Conservation (phyloP, 208 protist species). For the Acanthamoeba culbertsoni region DNA sequence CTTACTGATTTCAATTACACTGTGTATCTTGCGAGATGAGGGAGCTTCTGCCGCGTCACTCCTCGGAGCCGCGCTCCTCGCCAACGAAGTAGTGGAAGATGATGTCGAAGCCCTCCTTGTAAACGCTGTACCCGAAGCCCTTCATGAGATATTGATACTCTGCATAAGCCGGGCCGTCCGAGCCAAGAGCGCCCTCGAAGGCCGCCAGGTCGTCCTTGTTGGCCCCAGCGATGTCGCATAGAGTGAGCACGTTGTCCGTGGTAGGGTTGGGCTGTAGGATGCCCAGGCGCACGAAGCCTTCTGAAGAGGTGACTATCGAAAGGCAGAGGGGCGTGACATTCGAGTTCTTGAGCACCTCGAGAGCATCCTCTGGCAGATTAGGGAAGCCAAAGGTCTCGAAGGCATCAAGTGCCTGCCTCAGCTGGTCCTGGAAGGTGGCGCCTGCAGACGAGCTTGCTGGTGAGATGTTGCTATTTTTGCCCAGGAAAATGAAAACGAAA, state of each 20-base stretch:
- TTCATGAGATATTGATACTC: conserved; percentile 77
- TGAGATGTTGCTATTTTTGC: neutral
- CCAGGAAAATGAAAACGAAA: neutral
- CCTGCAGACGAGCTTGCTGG: neutral
- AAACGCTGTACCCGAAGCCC: conserved; percentile 76
- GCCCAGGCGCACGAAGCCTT: conserved; percentile 78
- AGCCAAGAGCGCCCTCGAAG: conserved; percentile 66
- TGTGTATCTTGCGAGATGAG: too few relatives aligned
- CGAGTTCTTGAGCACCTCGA: conserved; percentile 51
- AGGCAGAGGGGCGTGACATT: conserved; percentile 62
- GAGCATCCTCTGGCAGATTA: conserved; percentile 46
- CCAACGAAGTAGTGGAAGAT: conserved; percentile 73
- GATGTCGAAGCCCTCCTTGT: conserved; percentile 79
- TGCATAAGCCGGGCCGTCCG: conserved; percentile 62
- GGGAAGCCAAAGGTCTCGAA: conserved; percentile 77
- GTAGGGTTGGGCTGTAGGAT: conserved; percentile 68
- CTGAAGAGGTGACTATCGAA: conserved; percentile 69
- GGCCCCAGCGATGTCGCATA: conserved; percentile 48
- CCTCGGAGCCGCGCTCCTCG: neutral
- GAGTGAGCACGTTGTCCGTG: conserved; percentile 24
- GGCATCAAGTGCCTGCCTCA: conserved; percentile 67
- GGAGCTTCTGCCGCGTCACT: too few relatives aligned
- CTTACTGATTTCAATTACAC: too few relatives aligned
- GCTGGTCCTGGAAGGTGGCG: conserved; percentile 19
- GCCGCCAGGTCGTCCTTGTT: conserved; percentile 57